Base-by-base conservation (phyloP, 2,329 filamentous ascomycete species). In the Didymella segeticola region DNA sequence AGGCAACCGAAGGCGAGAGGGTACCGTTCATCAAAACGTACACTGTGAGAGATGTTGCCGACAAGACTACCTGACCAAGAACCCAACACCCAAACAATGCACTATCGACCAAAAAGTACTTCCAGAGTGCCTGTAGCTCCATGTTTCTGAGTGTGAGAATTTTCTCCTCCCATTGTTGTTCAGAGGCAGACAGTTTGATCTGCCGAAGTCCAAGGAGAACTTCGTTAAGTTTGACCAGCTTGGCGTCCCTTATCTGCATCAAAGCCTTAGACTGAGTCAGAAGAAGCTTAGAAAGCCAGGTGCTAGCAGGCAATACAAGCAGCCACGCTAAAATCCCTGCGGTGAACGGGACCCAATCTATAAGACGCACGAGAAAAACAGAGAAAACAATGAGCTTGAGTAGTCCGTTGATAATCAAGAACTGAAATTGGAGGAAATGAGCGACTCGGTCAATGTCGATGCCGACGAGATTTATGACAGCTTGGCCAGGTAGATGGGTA, bases 181-280 rank as follows among this genome's bases (percentile, higher is more conserved):
- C 90, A 2, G 91, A 75, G 1, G 90, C 90, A 0, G 89, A 89
- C 63, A 93, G 92, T 67, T 95, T 95, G 76, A 95, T 91, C 72
- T 95, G 90, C 1, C 89, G 84, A 59, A 93, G 93, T 7, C 90
- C 90, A 62, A 89, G 84, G 1, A 95, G 76, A 0, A 88, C 89
- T 71, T 95, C 90, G 1, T 89, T 89, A 25, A 95, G 31, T 19
- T 34, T 34, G 31, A 34, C 31, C 82, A 12, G 92, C 83, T 0
- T 83, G 87, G 75, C n/a, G 31, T 34, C 31, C 31, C 31, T 34
- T 34, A 34, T 17, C 5, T 34, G 31, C 31, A 34, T 34, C 19
- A 34, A 34, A 34, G 92, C 82, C 73, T 93, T 93, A 30, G 29
- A 34, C 12, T 36, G 37, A 43, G 46, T 19, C 15, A 34, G 31